These are phyloP conservation scores for Vitis amurensis DNA, from an alignment of 164 flowering plant species.

Conservation along the genomic window DNA sequence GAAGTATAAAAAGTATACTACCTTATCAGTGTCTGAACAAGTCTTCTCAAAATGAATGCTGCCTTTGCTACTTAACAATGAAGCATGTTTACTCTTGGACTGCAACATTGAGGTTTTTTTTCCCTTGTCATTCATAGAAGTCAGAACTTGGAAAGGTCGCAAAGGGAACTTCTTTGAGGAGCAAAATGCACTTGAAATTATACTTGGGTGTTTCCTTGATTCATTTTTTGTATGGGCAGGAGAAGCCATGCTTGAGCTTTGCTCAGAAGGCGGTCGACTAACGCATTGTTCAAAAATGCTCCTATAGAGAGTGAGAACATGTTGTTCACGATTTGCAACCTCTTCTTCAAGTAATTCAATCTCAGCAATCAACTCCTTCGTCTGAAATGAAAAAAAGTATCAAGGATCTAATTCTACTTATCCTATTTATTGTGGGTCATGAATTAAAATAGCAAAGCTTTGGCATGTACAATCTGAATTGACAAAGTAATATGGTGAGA, in stretches of 20 bases:
- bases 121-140: conserved; percentile 43
- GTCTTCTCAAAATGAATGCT: conserved; percentile 28
- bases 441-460: neutral
- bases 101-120: conserved; percentile 40
- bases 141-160: conserved; percentile 58
- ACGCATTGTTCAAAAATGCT: conserved; percentile 67
- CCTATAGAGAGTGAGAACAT: conserved; percentile 81
- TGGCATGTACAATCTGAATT: neutral
- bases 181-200: conserved; percentile 81
- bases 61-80: conserved; percentile 31
- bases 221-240: conserved; percentile 62
- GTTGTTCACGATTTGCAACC: conserved; percentile 82
- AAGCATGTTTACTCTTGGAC: conserved; percentile 39
- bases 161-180: conserved; percentile 75
- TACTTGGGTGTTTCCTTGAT: conserved; percentile 69
- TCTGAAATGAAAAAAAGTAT: conserved; percentile 32
- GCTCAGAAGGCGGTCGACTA: conserved; percentile 59
- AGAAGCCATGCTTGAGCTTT: conserved; percentile 61
- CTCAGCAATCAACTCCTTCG: conserved; percentile 77
- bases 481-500: neutral
- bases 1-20: conserved; percentile 14
- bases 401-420: neutral
- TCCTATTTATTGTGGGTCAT: neutral
- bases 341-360: conserved; percentile 88
- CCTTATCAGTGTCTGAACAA: conserved; percentile 42